Evolutionary conservation across 352 stramenopile species (phyloP).

Genomic region (Phytopythium kandeliae): DNA sequence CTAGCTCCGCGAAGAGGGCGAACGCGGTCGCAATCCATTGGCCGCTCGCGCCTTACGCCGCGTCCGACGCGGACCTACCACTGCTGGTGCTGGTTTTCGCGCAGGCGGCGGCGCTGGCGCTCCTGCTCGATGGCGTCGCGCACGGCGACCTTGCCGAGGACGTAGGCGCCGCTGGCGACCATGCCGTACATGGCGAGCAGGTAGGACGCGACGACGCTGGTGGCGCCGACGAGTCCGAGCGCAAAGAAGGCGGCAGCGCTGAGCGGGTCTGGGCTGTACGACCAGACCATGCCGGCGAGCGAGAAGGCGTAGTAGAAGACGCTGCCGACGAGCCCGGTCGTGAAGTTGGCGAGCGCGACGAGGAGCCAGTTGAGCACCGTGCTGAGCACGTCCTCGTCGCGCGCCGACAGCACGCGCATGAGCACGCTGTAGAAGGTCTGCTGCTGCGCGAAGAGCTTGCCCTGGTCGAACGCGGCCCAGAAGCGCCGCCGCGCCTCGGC

Average conservation of each 20-base stretch:
- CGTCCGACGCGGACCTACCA: slow-evolving; percentile 20
- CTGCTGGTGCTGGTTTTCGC: slow-evolving; percentile 17
- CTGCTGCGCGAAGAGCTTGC: slow-evolving; percentile 84
- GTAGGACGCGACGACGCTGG: slow-evolving; percentile 81
- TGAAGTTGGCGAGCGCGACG: slow-evolving; percentile 83
- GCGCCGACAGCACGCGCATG: slow-evolving; percentile 55
- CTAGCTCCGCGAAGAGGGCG: no score
- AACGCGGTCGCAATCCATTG: no score
- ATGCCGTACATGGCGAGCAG: slow-evolving; percentile 84
- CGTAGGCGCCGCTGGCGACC: slow-evolving; percentile 74
- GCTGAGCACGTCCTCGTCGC: slow-evolving; percentile 73
- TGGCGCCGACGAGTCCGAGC: slow-evolving; percentile 62
- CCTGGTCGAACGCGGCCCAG: slow-evolving; percentile 77
- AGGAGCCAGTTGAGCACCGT: slow-evolving; percentile 84
- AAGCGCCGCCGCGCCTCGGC: slow-evolving; percentile 69
- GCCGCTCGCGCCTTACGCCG: no score
- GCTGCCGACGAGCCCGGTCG: slow-evolving; percentile 70
- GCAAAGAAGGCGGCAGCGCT: slow-evolving; percentile 71
- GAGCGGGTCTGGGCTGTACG: slow-evolving; percentile 78
- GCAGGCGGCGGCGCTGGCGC: slow-evolving; percentile 53
- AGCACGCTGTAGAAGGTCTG: slow-evolving; percentile 88
- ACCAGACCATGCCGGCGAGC: slow-evolving; percentile 76
- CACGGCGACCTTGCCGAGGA: slow-evolving; percentile 70
- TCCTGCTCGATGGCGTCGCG: slow-evolving; percentile 74
- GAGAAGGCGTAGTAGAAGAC: slow-evolving; percentile 87